phyloP scores from a whole-genome alignment of 192 early-diverging fungal species.

The Coemansia javaensis region DNA sequence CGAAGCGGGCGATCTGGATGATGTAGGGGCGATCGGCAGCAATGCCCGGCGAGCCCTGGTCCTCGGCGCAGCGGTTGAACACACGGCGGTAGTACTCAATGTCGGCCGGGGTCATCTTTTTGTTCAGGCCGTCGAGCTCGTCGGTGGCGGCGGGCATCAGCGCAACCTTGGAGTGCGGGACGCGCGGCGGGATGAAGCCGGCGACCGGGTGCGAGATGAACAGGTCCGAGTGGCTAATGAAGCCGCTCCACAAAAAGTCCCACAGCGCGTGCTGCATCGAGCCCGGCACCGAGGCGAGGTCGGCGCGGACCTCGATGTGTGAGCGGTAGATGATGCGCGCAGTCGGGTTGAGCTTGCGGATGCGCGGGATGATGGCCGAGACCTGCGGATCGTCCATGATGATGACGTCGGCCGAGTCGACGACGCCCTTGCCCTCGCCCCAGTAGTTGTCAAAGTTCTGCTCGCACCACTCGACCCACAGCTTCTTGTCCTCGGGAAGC shows the following conservation, averaged over 20 bases:
- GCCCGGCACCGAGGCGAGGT: slow-evolving; percentile 60
- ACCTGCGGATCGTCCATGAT: slow-evolving; percentile 85
- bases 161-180: slow-evolving; percentile 61
- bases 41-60: slow-evolving; percentile 62
- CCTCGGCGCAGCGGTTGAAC: slow-evolving; percentile 71
- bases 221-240: slow-evolving; percentile 66
- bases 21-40: slow-evolving; percentile 65
- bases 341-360: slow-evolving; percentile 63
- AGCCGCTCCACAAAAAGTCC: slow-evolving; percentile 67
- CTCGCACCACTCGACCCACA: slow-evolving; percentile 59
- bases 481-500: slow-evolving; percentile 57
- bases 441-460: slow-evolving; percentile 73
- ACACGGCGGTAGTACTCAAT: slow-evolving; percentile 66
- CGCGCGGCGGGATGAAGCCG: slow-evolving; percentile 65
- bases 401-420: slow-evolving; percentile 70
- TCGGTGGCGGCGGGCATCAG: slow-evolving; percentile 74
- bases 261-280: slow-evolving; percentile 69
- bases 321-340: slow-evolving; percentile 75
- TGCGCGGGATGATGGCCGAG: slow-evolving; percentile 73
- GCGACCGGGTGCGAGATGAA: slow-evolving; percentile 78
- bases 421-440: slow-evolving; percentile 61
- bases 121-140: slow-evolving; percentile 79
- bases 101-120: slow-evolving; percentile 53
- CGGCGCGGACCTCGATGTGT: slow-evolving; percentile 78
- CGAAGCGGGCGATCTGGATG: slow-evolving; percentile 77